These are phyloP conservation scores for Rhodotorula toruloides DNA, from an alignment of 768 basidiomycete genomes.

Conservation along the genomic window DNA sequence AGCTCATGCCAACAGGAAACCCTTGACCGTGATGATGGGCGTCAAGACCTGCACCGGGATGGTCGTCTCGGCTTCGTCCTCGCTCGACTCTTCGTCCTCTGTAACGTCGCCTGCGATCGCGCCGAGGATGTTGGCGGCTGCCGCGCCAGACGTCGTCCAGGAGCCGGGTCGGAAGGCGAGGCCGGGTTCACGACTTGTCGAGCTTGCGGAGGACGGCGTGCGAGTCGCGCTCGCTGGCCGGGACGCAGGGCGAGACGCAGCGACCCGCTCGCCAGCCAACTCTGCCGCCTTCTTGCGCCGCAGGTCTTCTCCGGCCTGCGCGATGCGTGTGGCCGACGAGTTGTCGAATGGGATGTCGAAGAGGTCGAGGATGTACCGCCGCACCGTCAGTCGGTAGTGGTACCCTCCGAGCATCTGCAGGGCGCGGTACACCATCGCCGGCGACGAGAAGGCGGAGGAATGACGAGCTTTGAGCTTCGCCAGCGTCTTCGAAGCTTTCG, in stretches of 20 bases:
- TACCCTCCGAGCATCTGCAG: constrained; percentile 81
- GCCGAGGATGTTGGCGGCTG: not conserved
- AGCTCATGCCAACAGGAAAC: not conserved
- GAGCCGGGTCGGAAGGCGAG: no score
- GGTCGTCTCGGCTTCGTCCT: not conserved
- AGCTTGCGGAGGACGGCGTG: no score
- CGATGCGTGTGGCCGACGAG: not conserved
- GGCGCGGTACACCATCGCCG: constrained; percentile 73
- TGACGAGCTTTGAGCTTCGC: constrained; percentile 74
- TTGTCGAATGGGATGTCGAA: constrained; percentile 56
- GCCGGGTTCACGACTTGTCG: no score
- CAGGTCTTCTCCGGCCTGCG: constrained; percentile 13
- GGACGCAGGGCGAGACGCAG: no score
- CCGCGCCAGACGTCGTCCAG: not conserved
- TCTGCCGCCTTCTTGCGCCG: not conserved
- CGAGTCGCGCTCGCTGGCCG: no score
- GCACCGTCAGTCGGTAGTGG: constrained; percentile 83
- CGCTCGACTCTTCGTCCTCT: not conserved
- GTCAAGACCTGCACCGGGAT: constrained; percentile 2
- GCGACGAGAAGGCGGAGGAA: constrained; percentile 70
- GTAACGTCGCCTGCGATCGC: not conserved
- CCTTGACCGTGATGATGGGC: constrained; percentile 8
- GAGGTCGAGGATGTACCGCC: constrained; percentile 84
- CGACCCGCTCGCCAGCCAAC: not conserved
- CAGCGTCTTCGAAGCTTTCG: constrained; percentile 83